Percentiles rank a stretch among this genome's conserved stretches.
These are phyloP conservation scores for Exophiala phaeomuriformis DNA, from an alignment of 2,329 filamentous ascomycete species.

Conservation along the genomic window DNA sequence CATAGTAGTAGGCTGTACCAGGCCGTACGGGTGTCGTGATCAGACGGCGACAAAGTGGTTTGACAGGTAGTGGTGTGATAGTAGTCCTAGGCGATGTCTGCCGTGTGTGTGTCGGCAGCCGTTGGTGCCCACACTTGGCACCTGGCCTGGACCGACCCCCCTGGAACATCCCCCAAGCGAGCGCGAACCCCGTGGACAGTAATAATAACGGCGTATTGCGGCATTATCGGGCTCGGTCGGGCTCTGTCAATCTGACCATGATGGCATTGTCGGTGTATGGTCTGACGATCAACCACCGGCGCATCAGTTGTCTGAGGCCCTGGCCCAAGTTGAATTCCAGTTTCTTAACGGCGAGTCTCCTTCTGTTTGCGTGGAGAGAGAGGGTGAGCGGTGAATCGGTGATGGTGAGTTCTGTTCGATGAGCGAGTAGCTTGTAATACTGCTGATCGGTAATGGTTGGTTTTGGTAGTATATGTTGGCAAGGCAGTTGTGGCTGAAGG, in stretches of 20 bases:
- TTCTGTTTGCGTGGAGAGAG: background rate
- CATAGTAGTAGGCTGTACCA: background rate
- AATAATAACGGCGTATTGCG: background rate
- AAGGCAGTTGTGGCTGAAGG: too few species aligned
- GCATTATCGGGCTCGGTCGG: background rate
- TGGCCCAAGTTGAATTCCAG: background rate
- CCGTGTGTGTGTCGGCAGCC: background rate
- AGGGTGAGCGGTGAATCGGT: background rate
- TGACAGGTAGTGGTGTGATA: background rate
- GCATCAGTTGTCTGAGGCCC: background rate
- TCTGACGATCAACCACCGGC: conserved; percentile 9
- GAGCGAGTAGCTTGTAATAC: too few species aligned
- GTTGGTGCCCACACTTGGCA: too few species aligned
- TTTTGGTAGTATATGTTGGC: too few species aligned
- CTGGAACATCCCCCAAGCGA: background rate
- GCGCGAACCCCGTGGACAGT: too few species aligned
- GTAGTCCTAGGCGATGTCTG: background rate
- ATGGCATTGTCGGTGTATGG: conserved; percentile 8
- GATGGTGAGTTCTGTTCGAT: too few species aligned
- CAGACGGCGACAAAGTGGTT: background rate
- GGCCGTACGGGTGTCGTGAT: background rate
- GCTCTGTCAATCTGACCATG: conserved; percentile 1
- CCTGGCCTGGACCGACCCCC: background rate
- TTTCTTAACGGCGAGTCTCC: background rate
- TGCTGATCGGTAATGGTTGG: too few species aligned